These are phyloP conservation scores for Coemansia sp. DNA, from an alignment of 192 early-diverging fungal species.

Conservation along the genomic window DNA sequence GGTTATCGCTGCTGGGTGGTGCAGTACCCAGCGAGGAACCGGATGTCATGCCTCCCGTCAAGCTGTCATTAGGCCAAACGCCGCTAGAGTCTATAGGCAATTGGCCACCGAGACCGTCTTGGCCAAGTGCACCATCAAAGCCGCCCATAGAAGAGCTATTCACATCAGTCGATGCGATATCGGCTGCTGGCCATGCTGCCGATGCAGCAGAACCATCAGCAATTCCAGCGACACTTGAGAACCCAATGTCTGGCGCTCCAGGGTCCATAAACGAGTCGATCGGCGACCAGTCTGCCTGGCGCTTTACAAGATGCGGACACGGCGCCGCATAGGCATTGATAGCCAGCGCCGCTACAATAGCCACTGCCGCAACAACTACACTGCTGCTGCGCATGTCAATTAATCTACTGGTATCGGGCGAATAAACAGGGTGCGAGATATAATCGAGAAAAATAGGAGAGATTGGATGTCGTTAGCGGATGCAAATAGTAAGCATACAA, in stretches of 20 bases:
- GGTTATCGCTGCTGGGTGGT: slow-evolving; percentile 12
- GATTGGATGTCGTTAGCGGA: slow-evolving; percentile 3
- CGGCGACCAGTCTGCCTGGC: slow-evolving; percentile 14
- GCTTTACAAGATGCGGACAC: slow-evolving; percentile 8
- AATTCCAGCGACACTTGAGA: background rate
- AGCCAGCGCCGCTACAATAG: slow-evolving; percentile 13
- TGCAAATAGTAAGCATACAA: background rate
- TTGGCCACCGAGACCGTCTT: too few species aligned
- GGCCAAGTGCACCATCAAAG: too few species aligned
- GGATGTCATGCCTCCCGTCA: background rate
- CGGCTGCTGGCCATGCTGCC: too few species aligned
- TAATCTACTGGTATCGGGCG: background rate
- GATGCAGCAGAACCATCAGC: background rate
- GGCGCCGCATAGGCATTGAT: slow-evolving; percentile 7
- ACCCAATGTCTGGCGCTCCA: background rate
- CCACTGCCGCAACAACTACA: slow-evolving; percentile 3
- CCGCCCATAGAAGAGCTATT: too few species aligned
- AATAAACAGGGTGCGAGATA: background rate
- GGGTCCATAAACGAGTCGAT: background rate
- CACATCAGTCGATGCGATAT: too few species aligned
- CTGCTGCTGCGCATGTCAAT: slow-evolving; percentile 14
- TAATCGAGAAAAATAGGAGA: background rate
- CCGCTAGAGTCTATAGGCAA: too few species aligned
- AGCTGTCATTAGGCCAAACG: background rate
- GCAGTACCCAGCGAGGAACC: background rate